Percentiles rank a stretch among this genome's conserved stretches.
Conservation (phyloP, 1,284 basidiomycete species). For the Heterobasidion parviporum region DNA sequence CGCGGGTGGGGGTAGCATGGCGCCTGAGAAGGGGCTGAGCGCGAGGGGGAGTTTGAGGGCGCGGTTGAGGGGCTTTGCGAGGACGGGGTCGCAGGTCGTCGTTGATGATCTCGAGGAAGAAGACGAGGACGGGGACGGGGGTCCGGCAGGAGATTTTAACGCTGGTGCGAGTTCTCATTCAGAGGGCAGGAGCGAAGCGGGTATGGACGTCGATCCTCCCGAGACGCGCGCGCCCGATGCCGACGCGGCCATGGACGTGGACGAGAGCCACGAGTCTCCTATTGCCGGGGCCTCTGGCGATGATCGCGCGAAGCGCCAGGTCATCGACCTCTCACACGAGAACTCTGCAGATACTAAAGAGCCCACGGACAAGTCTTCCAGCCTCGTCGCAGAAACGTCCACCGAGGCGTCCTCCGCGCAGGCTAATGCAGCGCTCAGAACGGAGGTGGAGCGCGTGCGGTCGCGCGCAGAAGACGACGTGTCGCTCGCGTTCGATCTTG, state of each 20-base stretch:
- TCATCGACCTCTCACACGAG: slow-evolving; percentile 21
- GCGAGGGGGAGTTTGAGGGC: slow-evolving; percentile 32
- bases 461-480: slow-evolving; percentile 24
- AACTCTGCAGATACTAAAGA: slow-evolving; percentile 10
- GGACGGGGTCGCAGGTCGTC: slow-evolving; percentile 31
- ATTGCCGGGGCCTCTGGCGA: not conserved
- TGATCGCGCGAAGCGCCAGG: not conserved
- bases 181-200: slow-evolving; percentile 2
- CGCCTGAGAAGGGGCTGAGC: slow-evolving; percentile 9
- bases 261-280: slow-evolving; percentile 8
- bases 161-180: not conserved
- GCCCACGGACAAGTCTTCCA: not conserved
- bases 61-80: slow-evolving; percentile 44
- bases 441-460: slow-evolving; percentile 38
- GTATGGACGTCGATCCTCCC: slow-evolving; percentile 1
- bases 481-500: slow-evolving; percentile 38
- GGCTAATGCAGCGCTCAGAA: slow-evolving; percentile 1
- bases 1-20: slow-evolving; percentile 14
- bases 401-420: not conserved
- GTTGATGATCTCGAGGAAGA: slow-evolving; percentile 14
- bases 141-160: not conserved
- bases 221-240: not conserved
- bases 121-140: slow-evolving; percentile 15
- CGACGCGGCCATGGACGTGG: slow-evolving; percentile 8
- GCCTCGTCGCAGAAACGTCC: not conserved